Conservation (phyloP, 2,329 filamentous ascomycete genomes). For the Aspergillus texensis region DNA sequence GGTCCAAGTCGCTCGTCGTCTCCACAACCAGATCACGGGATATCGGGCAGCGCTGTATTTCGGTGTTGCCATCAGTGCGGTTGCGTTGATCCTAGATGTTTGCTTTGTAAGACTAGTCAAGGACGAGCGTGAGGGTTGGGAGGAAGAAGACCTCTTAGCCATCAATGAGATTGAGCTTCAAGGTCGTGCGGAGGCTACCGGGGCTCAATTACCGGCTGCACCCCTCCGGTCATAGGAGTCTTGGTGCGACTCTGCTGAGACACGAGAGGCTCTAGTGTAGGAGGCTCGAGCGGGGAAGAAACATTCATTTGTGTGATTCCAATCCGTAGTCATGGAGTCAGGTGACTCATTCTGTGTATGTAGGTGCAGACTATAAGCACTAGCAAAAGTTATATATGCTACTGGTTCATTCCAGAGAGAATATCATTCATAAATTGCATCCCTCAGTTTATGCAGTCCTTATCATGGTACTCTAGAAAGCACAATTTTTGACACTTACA, state of each 20-base stretch:
- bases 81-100: constrained; percentile 33
- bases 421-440: too few species aligned
- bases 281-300: not conserved
- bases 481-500: too few species aligned
- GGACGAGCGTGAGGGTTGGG: constrained; percentile 37
- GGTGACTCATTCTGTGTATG: too few species aligned
- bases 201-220: constrained; percentile 4
- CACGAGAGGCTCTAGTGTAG: not conserved
- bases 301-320: not conserved
- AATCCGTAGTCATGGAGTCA: too few species aligned
- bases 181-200: constrained; percentile 3
- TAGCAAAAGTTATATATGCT: too few species aligned
- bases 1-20: constrained; percentile 23
- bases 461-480: too few species aligned
- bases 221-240: not conserved
- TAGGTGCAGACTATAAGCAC: too few species aligned
- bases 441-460: too few species aligned
- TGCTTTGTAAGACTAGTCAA: constrained; percentile 36
- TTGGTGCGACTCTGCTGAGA: not conserved
- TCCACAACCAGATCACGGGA: constrained; percentile 24
- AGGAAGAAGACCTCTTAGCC: constrained; percentile 17
- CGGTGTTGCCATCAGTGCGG: constrained; percentile 31
- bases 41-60: constrained; percentile 38
- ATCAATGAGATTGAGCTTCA: not conserved
- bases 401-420: too few species aligned